Percentiles rank a stretch among this genome's conserved stretches.
These are phyloP conservation scores for Suhomyces vadensis DNA, from an alignment of 805 yeast genomes.

Conservation along the genomic window DNA sequence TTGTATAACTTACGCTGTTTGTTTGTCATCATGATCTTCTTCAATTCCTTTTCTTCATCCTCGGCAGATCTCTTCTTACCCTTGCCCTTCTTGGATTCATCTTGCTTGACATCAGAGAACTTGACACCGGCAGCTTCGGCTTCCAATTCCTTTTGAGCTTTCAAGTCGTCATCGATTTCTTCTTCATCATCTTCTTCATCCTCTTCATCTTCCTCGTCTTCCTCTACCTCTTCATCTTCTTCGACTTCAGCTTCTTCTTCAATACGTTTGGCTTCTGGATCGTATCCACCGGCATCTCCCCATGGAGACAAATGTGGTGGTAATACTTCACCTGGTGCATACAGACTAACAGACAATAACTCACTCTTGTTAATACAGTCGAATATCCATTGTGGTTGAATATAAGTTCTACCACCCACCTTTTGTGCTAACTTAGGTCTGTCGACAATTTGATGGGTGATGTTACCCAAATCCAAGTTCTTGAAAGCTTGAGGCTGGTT, in stretches of 20 bases:
- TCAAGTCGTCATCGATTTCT: constrained; percentile 59
- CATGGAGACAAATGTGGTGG: constrained; percentile 99
- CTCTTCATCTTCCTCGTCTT: constrained; percentile 33
- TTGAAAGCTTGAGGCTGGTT: constrained; percentile 45
- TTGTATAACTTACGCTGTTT: constrained; percentile 92
- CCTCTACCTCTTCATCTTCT: constrained; percentile 51
- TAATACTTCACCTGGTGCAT: constrained; percentile 90
- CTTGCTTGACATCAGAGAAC: constrained; percentile 55
- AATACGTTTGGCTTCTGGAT: constrained; percentile 59
- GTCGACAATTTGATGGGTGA: constrained; percentile 94
- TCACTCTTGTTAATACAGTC: constrained; percentile 81
- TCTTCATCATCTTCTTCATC: constrained; percentile 55
- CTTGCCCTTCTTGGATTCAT: constrained; percentile 31
- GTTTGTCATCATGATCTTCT: constrained; percentile 96
- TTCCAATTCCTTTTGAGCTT: constrained; percentile 86
- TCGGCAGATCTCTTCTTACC: constrained; percentile 53
- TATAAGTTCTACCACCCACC: constrained; percentile 87
- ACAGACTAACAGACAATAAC: constrained; percentile 73
- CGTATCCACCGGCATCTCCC: constrained; percentile 93
- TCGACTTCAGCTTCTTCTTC: constrained; percentile 48
- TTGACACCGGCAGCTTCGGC: constrained; percentile 75
- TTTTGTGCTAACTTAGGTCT: constrained; percentile 78
- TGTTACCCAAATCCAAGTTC: constrained; percentile 59
- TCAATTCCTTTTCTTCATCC: constrained; percentile 84
- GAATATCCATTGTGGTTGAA: constrained; percentile 98